These are phyloP conservation scores for Epipyxis sp. DNA, from an alignment of 108 stramenopile species.

Conservation along the genomic window DNA sequence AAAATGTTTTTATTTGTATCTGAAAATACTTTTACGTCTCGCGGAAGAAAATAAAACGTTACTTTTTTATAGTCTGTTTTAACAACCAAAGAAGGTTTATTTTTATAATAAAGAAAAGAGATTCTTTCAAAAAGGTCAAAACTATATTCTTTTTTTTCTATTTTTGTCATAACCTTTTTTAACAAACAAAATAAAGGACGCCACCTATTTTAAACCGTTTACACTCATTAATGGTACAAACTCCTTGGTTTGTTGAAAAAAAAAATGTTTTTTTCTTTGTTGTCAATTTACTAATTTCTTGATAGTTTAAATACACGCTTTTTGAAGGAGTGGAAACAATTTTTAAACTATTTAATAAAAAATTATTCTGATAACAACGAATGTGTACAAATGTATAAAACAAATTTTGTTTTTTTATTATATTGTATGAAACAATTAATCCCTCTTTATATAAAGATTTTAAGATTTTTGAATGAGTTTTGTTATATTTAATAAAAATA, in stretches of 20 bases:
- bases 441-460: slow-evolving; percentile 27
- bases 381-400: slow-evolving; percentile 9
- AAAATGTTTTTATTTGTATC: not conserved
- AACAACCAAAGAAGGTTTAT: slow-evolving; percentile 6
- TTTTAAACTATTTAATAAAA: slow-evolving; percentile 13
- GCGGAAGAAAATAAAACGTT: not conserved
- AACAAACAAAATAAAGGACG: no score
- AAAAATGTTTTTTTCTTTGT: slow-evolving; percentile 10
- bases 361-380: slow-evolving; percentile 21
- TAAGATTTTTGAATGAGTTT: slow-evolving; percentile 26
- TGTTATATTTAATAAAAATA: slow-evolving; percentile 6
- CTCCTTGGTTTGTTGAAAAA: slow-evolving; percentile 14
- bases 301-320: slow-evolving; percentile 15
- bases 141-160: no score
- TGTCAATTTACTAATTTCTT: slow-evolving; percentile 3
- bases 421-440: slow-evolving; percentile 9
- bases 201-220: slow-evolving; percentile 11
- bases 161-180: no score
- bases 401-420: not conserved
- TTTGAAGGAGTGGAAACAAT: not conserved
- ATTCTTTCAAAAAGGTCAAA: no score
- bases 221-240: not conserved
- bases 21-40: not conserved
- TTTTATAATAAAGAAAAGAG: no score
- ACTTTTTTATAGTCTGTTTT: slow-evolving; percentile 9